A percentile compares a stretch with the other conserved stretches of the same genome.
Conservation (phyloP, 192 early-diverging fungal genomes). For the Dissophora globulifera region DNA sequence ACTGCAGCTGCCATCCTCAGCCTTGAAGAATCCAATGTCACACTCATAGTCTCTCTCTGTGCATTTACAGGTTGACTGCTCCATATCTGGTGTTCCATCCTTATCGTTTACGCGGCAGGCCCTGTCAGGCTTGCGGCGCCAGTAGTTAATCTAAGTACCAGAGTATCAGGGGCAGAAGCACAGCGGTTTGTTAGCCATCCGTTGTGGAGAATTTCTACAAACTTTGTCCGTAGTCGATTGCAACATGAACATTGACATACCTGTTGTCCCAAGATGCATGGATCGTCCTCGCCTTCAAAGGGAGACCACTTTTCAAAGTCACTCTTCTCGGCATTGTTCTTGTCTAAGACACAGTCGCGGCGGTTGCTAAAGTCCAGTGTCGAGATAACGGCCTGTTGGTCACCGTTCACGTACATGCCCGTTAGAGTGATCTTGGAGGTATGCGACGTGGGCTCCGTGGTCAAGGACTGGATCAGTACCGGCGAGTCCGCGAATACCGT, state of each 20-base stretch:
- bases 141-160: conserved; percentile 66
- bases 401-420: conserved; percentile 59
- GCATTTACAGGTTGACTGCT: conserved; percentile 75
- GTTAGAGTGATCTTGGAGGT: conserved; percentile 80
- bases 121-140: conserved; percentile 77
- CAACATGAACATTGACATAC: conserved; percentile 29
- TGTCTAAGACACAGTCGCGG: conserved; percentile 62
- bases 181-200: no score
- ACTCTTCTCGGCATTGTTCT: conserved; percentile 62
- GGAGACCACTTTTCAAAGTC: conserved; percentile 95
- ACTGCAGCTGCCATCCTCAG: conserved; percentile 73
- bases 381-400: conserved; percentile 29
- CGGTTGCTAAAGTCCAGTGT: conserved; percentile 48
- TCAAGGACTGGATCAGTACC: conserved; percentile 70
- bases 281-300: conserved; percentile 68
- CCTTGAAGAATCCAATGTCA: conserved; percentile 83
- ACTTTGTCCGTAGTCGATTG: conserved; percentile 3
- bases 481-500: conserved; percentile 67
- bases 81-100: conserved; percentile 64
- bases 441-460: conserved; percentile 70
- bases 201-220: no score
- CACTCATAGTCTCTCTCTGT: conserved; percentile 88
- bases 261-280: conserved; percentile 70
- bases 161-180: background rate
- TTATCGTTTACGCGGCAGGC: conserved; percentile 76